Evolutionary conservation across 2,329 filamentous ascomycete species (phyloP).

Genomic region (Ophiostoma sp.): DNA sequence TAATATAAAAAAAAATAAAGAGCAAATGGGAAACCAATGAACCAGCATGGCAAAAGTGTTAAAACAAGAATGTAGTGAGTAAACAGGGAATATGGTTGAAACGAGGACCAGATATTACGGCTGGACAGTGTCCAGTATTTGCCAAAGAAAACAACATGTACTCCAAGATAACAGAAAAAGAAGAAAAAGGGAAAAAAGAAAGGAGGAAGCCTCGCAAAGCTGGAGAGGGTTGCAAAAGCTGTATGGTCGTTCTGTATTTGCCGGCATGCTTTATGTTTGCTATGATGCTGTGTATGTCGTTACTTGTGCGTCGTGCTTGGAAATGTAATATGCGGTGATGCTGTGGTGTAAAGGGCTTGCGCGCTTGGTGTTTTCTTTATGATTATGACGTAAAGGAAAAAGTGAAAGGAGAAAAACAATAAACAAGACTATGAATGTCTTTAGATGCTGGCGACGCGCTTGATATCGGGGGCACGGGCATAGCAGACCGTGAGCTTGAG

Average conservation of each 20-base stretch:
- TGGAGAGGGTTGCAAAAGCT: background rate
- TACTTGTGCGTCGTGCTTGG: background rate
- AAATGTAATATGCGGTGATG: no score
- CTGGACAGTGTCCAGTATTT: background rate
- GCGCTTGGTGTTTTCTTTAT: background rate
- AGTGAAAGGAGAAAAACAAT: background rate
- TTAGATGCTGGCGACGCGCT: slow-evolving; percentile 24
- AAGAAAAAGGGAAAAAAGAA: background rate
- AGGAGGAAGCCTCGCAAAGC: slow-evolving; percentile 12
- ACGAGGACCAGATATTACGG: background rate
- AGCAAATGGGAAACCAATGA: slow-evolving; percentile 12
- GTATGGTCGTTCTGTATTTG: slow-evolving; percentile 3
- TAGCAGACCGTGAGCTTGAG: slow-evolving; percentile 89
- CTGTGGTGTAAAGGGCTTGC: slow-evolving; percentile 17
- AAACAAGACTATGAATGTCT: background rate
- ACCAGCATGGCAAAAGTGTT: slow-evolving; percentile 19
- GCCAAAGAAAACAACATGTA: slow-evolving; percentile 12
- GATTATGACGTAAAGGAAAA: background rate
- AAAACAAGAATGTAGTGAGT: background rate
- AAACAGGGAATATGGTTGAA: background rate
- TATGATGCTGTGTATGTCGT: background rate
- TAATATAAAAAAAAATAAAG: background rate
- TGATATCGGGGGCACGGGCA: slow-evolving; percentile 67
- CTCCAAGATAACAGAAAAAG: background rate
- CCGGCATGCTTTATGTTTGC: background rate